These are phyloP conservation scores for Prunus fruticosa DNA, from an alignment of 306 rosid species.

Conservation along the genomic window DNA sequence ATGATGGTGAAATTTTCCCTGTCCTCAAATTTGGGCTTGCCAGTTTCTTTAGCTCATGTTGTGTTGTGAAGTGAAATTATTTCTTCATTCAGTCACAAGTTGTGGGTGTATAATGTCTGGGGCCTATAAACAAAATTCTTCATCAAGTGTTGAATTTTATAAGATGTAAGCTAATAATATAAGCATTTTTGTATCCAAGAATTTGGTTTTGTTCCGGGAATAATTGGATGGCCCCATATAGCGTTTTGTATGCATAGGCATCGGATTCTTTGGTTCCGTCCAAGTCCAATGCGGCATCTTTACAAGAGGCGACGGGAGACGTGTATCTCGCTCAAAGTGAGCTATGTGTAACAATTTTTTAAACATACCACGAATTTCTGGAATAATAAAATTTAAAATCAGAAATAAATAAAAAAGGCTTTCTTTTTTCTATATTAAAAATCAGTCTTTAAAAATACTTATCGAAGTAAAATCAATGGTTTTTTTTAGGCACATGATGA, in stretches of 20 bases:
- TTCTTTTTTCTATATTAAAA: too few species aligned
- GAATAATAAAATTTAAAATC: background rate
- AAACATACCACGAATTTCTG: background rate
- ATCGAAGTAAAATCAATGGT: too few species aligned
- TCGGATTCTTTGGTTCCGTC: constrained; percentile 9
- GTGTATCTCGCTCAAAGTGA: background rate
- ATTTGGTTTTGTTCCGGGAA: background rate
- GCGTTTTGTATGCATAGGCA: background rate
- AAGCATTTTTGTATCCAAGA: background rate
- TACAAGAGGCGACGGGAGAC: background rate
- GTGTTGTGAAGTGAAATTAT: background rate
- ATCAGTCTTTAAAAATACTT: too few species aligned
- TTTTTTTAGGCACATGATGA: too few species aligned
- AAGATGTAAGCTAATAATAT: background rate
- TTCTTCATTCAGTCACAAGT: background rate
- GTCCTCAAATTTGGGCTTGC: background rate
- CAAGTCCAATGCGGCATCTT: constrained; percentile 4
- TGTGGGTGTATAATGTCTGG: background rate
- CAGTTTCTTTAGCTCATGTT: background rate
- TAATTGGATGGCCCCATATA: constrained; percentile 11
- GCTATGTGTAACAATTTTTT: background rate
- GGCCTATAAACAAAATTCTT: background rate
- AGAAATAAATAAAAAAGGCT: background rate
- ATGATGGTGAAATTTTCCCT: background rate
- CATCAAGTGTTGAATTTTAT: too few species aligned